Percentiles rank a stretch among this genome's conserved stretches.
phyloP scores from a whole-genome alignment of 169 alveolate genomes.

The Amoebophrya sp. region DNA sequence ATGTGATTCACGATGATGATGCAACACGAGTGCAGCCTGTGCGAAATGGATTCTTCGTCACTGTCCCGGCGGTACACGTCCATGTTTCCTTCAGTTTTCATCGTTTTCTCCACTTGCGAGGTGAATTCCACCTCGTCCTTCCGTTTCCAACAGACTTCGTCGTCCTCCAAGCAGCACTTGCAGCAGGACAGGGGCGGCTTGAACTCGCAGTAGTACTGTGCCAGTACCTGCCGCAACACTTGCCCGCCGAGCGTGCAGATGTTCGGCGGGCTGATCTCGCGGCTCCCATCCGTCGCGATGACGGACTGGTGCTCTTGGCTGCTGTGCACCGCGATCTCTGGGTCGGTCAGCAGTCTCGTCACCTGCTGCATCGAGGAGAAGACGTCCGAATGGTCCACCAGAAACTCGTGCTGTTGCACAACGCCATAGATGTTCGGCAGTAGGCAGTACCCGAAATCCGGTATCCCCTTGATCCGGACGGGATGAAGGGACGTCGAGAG shows the following conservation, averaged over 20 bases:
- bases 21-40: not conserved
- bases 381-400: not conserved
- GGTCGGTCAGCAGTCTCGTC: not conserved
- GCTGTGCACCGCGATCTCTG: too few relatives aligned
- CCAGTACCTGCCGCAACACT: not conserved
- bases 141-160: not conserved
- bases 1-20: not conserved
- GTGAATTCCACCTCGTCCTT: not conserved
- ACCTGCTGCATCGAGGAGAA: not conserved
- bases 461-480: too few relatives aligned
- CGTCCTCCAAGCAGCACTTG: constrained; percentile 13
- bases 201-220: not conserved
- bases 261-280: too few relatives aligned
- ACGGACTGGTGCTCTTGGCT: too few relatives aligned
- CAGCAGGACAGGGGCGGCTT: not conserved
- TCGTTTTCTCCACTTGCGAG: not conserved
- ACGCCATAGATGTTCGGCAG: not conserved
- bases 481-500: too few relatives aligned
- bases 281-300: too few relatives aligned
- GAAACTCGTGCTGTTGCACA: not conserved
- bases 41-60: not conserved
- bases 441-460: not conserved
- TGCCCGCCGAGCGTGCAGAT: not conserved
- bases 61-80: not conserved
- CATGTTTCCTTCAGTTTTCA: not conserved